These are phyloP conservation scores for Sporobolomyces pararoseus DNA, from an alignment of 768 basidiomycete genomes.

Conservation along the genomic window DNA sequence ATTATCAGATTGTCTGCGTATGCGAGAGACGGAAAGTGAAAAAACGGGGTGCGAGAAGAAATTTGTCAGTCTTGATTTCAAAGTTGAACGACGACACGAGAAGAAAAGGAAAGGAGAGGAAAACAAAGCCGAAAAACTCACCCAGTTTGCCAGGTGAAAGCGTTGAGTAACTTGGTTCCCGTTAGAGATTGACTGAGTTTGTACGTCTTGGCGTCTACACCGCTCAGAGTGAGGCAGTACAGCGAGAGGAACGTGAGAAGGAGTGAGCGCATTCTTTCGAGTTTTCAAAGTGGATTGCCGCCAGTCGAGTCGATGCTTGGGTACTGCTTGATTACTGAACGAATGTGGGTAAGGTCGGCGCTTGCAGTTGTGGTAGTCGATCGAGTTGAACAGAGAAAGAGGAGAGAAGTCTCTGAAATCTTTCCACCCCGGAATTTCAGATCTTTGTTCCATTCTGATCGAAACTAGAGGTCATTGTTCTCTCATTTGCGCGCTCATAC, in stretches of 20 bases:
- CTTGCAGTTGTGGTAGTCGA: too few relatives aligned
- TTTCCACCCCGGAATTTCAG: too few relatives aligned
- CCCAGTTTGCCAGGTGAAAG: slow-evolving; percentile 22
- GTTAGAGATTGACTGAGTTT: slow-evolving; percentile 3
- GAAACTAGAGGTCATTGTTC: too few relatives aligned
- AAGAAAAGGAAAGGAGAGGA: background rate
- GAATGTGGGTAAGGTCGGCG: too few relatives aligned
- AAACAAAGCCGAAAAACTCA: too few relatives aligned
- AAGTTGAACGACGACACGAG: slow-evolving; percentile 11
- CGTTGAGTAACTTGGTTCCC: slow-evolving; percentile 1
- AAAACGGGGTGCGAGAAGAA: background rate
- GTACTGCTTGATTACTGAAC: too few relatives aligned
- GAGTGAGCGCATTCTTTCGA: background rate
- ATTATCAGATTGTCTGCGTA: slow-evolving; percentile 14
- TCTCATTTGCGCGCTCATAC: too few relatives aligned
- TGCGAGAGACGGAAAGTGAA: background rate
- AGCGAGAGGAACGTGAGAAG: background rate
- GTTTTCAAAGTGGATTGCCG: too few relatives aligned
- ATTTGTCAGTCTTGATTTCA: background rate
- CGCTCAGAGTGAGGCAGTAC: background rate
- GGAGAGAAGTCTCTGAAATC: too few relatives aligned
- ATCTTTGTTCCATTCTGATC: too few relatives aligned
- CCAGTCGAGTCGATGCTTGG: too few relatives aligned
- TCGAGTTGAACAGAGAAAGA: too few relatives aligned
- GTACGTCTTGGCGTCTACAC: slow-evolving; percentile 10